phyloP scores from a whole-genome alignment of 495 filamentous ascomycete species.

The Daldinia bambusicola region DNA sequence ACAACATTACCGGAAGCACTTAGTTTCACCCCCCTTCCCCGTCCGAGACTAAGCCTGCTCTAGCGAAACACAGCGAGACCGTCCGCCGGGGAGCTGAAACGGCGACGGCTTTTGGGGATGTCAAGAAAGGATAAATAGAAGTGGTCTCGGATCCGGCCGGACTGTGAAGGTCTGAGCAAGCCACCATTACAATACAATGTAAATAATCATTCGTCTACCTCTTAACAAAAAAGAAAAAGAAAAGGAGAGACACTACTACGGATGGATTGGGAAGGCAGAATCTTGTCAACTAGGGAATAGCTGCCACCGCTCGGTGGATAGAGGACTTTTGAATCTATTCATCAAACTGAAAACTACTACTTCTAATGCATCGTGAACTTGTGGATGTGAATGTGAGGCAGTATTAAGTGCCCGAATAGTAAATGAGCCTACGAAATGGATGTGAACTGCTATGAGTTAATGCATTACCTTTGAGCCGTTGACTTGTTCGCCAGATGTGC shows the following conservation, averaged over 20 bases:
- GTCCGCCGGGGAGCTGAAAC: slow-evolving; percentile 24
- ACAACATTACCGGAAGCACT: slow-evolving; percentile 36
- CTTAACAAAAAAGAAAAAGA: neutral
- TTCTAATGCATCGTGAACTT: neutral
- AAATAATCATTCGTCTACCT: slow-evolving; percentile 29
- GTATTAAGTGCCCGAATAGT: neutral
- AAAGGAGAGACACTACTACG: slow-evolving; percentile 24
- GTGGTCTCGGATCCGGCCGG: slow-evolving; percentile 29
- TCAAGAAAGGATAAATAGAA: slow-evolving; percentile 34
- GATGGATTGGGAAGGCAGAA: slow-evolving; percentile 32
- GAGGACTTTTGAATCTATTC: slow-evolving; percentile 59
- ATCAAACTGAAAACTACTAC: slow-evolving; percentile 25
- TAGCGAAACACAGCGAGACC: slow-evolving; percentile 42
- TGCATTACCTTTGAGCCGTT: neutral
- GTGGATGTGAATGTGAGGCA: neutral
- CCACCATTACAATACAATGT: slow-evolving; percentile 20
- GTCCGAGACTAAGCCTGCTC: slow-evolving; percentile 27
- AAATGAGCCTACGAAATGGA: neutral
- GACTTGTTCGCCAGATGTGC: neutral
- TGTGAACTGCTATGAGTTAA: neutral
- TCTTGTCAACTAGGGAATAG: slow-evolving; percentile 28
- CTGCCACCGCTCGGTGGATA: slow-evolving; percentile 46
- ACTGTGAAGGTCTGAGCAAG: slow-evolving; percentile 36
- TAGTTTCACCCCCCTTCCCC: slow-evolving; percentile 14
- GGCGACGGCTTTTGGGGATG: slow-evolving; percentile 43